Percentiles rank a stretch among this genome's conserved stretches.
Conservation (phyloP, 352 stramenopile genomes). For the Hyaloperonospora brassicae region DNA sequence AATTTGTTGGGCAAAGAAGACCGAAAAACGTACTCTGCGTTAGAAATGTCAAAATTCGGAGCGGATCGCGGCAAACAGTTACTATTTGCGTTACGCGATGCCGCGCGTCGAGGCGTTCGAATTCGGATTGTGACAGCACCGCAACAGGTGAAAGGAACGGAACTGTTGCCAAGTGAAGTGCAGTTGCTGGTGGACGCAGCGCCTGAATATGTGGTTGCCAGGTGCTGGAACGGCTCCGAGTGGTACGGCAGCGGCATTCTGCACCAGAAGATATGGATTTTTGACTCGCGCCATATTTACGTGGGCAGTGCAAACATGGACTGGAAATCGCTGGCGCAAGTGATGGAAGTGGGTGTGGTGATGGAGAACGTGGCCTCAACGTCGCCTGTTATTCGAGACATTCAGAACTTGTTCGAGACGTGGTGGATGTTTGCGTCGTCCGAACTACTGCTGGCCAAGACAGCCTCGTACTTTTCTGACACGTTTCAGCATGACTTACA, state of each 20-base stretch:
- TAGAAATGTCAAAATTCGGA: slow-evolving; percentile 52
- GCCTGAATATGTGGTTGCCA: slow-evolving; percentile 33
- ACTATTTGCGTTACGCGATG: slow-evolving; percentile 42
- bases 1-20: slow-evolving; percentile 60
- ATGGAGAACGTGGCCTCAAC: slow-evolving; percentile 36
- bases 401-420: slow-evolving; percentile 58
- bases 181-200: slow-evolving; percentile 32
- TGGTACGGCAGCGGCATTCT: slow-evolving; percentile 79
- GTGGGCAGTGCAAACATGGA: slow-evolving; percentile 84
- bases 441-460: slow-evolving; percentile 22
- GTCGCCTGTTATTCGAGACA: slow-evolving; percentile 38
- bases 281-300: slow-evolving; percentile 58
- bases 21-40: slow-evolving; percentile 37
- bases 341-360: slow-evolving; percentile 79
- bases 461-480: slow-evolving; percentile 44
- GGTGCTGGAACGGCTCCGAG: slow-evolving; percentile 48
- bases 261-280: slow-evolving; percentile 80
- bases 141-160: slow-evolving; percentile 13
- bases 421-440: slow-evolving; percentile 62
- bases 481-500: slow-evolving; percentile 46
- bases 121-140: slow-evolving; percentile 45
- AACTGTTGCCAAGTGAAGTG: slow-evolving; percentile 50
- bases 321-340: slow-evolving; percentile 78
- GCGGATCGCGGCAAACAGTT: slow-evolving; percentile 45
- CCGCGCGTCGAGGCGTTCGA: slow-evolving; percentile 40